These are phyloP conservation scores for Dothideomycetidae sp. DNA, from an alignment of 2,329 filamentous ascomycete genomes.

Conservation along the genomic window DNA sequence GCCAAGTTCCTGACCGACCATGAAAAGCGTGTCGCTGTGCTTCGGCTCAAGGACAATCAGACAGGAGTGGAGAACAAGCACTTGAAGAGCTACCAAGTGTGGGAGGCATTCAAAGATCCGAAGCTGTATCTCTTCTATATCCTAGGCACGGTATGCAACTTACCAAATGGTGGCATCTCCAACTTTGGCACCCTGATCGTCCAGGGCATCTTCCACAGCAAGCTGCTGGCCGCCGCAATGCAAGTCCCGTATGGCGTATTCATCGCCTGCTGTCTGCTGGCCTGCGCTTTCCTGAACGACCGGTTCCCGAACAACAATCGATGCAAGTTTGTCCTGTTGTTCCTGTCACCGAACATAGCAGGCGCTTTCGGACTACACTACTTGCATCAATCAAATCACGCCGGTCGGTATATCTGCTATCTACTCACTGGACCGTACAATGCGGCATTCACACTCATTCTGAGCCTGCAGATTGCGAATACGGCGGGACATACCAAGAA, in stretches of 20 bases:
- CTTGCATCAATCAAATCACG: conserved; percentile 35
- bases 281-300: conserved; percentile 34
- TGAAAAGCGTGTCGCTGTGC: conserved; percentile 39
- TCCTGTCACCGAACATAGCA: conserved; percentile 45
- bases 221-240: conserved; percentile 38
- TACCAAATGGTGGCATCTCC: conserved; percentile 33
- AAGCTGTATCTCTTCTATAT: conserved; percentile 43
- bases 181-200: conserved; percentile 46
- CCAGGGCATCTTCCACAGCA: conserved; percentile 39
- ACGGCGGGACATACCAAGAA: conserved; percentile 46
- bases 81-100: conserved; percentile 40
- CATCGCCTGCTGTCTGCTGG: conserved; percentile 35
- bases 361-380: conserved; percentile 45
- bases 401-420: conserved; percentile 45
- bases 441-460: conserved; percentile 36
- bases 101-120: conserved; percentile 41
- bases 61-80: conserved; percentile 43
- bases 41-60: conserved; percentile 40
- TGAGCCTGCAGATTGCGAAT: conserved; percentile 35
- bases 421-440: conserved; percentile 42
- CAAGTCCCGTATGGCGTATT: conserved; percentile 35
- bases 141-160: conserved; percentile 34
- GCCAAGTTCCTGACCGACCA: conserved; percentile 36
- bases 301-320: conserved; percentile 16
- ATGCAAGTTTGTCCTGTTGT: conserved; percentile 12